These are phyloP conservation scores for Tuber aestivum DNA, from an alignment of 495 filamentous ascomycete genomes.

Conservation along the genomic window DNA sequence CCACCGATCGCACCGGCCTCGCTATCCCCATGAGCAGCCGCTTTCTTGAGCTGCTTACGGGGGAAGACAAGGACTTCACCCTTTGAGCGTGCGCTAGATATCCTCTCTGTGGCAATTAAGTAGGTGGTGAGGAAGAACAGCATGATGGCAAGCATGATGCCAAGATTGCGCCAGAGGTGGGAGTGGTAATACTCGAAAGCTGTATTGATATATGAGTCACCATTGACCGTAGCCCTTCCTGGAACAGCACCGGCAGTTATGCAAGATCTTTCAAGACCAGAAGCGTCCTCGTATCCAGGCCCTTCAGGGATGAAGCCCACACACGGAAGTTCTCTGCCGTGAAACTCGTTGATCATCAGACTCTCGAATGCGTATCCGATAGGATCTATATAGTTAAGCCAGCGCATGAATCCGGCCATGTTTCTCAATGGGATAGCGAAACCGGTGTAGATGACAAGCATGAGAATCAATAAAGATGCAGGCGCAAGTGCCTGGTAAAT, in stretches of 20 bases:
- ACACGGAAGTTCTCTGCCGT: slow-evolving; percentile 59
- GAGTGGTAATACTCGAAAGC: slow-evolving; percentile 56
- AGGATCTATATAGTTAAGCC: slow-evolving; percentile 83
- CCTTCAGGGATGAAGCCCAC: slow-evolving; percentile 55
- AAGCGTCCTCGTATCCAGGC: slow-evolving; percentile 44
- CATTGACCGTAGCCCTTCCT: slow-evolving; percentile 54
- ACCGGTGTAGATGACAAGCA: slow-evolving; percentile 80
- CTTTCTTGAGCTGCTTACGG: slow-evolving; percentile 58
- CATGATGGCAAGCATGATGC: slow-evolving; percentile 71
- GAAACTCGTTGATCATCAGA: slow-evolving; percentile 87
- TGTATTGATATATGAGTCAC: slow-evolving; percentile 54
- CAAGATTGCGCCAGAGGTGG: slow-evolving; percentile 71
- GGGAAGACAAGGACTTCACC: slow-evolving; percentile 86
- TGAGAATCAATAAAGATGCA: slow-evolving; percentile 72
- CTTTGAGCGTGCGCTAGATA: slow-evolving; percentile 72
- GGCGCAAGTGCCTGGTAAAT: slow-evolving; percentile 80
- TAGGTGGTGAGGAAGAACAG: slow-evolving; percentile 61
- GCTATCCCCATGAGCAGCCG: slow-evolving; percentile 51
- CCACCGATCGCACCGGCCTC: slow-evolving; percentile 51
- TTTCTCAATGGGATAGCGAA: slow-evolving; percentile 72
- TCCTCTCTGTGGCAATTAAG: slow-evolving; percentile 65
- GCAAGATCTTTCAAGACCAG: slow-evolving; percentile 47
- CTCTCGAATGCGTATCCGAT: slow-evolving; percentile 82
- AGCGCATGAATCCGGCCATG: slow-evolving; percentile 79
- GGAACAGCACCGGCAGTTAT: slow-evolving; percentile 52